phyloP scores from a whole-genome alignment of 1,284 basidiomycete species.

The Trametes pubescens region DNA sequence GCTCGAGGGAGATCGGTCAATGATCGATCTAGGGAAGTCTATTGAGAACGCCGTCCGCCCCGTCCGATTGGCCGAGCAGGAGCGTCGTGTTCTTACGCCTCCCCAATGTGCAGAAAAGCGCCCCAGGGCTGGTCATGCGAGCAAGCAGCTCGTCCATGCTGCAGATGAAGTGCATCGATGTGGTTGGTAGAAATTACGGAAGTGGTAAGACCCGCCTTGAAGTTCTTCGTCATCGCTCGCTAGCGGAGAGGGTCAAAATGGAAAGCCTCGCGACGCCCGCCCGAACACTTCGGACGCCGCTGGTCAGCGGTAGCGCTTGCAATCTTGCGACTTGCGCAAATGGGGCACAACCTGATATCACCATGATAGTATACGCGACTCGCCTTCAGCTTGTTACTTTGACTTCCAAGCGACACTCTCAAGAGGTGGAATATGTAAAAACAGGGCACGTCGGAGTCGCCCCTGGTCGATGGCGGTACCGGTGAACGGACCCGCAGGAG shows the following conservation, averaged over 20 bases:
- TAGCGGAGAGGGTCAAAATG: neutral
- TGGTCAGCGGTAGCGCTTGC: neutral
- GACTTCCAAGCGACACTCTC: too few relatives aligned
- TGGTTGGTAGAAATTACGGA: neutral
- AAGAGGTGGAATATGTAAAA: too few relatives aligned
- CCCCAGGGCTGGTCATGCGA: neutral
- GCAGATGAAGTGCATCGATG: neutral
- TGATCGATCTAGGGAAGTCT: constrained; percentile 20
- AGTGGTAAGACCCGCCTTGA: neutral
- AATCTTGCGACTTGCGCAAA: neutral
- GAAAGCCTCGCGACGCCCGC: neutral
- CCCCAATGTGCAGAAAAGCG: neutral
- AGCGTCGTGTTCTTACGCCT: neutral
- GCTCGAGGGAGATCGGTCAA: constrained; percentile 2
- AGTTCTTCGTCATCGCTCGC: neutral
- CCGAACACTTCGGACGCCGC: constrained; percentile 2
- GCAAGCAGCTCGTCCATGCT: neutral
- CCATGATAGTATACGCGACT: too few relatives aligned
- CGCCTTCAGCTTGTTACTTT: too few relatives aligned
- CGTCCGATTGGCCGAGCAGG: constrained; percentile 8
- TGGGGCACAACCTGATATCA: neutral
- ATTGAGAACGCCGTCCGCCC: neutral
- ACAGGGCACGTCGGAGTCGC: too few relatives aligned
- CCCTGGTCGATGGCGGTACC: neutral
- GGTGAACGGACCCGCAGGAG: neutral